Percentiles rank a stretch among this genome's conserved stretches.
phyloP scores from a whole-genome alignment of 1,284 basidiomycete genomes.

The Papiliotrema laurentii region DNA sequence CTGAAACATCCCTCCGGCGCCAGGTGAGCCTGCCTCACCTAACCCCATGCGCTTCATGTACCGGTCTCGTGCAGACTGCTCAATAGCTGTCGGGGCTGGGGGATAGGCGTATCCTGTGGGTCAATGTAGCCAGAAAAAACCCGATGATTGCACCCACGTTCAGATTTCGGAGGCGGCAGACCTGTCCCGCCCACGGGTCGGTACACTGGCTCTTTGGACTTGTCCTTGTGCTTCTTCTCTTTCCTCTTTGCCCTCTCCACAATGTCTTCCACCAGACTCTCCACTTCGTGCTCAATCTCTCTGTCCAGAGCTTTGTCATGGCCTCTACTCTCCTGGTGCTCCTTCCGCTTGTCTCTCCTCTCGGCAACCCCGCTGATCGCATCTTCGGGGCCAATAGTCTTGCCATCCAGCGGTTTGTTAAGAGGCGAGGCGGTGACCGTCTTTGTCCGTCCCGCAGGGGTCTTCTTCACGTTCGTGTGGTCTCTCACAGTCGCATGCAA shows the following conservation, averaged over 20 bases:
- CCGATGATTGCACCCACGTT: conserved; percentile 16
- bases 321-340: conserved; percentile 16
- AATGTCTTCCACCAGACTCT: background rate
- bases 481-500: conserved; percentile 27
- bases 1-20: background rate
- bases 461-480: conserved; percentile 16
- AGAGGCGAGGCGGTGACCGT: no score
- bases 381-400: background rate
- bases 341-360: conserved; percentile 7
- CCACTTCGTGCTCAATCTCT: conserved; percentile 3
- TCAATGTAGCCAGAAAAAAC: background rate
- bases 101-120: conserved; percentile 32
- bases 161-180: conserved; percentile 23
- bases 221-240: conserved; percentile 12
- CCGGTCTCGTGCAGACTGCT: conserved; percentile 21
- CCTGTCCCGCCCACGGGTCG: conserved; percentile 11
- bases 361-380: conserved; percentile 10
- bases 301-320: conserved; percentile 6
- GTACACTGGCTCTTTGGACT: conserved; percentile 19
- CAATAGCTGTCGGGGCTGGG: conserved; percentile 22
- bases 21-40: background rate
- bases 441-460: background rate
- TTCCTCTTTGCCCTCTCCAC: conserved; percentile 15
- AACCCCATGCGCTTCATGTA: conserved; percentile 16
- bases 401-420: background rate